Conservation (phyloP, 208 protist species). For the Spongospora subterranea region DNA sequence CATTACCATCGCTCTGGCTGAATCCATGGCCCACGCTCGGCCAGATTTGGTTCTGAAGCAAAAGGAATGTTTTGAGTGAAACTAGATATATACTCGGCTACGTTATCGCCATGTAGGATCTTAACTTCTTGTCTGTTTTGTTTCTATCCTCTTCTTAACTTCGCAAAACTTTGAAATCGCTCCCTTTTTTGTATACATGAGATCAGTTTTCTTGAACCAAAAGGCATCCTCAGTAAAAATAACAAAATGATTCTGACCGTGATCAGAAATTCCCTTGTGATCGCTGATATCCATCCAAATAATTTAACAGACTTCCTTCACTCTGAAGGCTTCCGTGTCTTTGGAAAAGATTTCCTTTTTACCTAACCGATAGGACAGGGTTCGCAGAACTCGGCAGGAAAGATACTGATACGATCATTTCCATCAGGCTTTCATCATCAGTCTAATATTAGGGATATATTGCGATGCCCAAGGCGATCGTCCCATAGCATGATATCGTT, state of each 20-base stretch:
- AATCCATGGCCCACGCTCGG: background rate
- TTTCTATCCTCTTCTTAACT: background rate
- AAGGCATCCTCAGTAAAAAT: slow-evolving; percentile 22
- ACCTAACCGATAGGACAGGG: background rate
- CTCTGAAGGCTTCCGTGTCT: background rate
- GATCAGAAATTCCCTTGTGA: background rate
- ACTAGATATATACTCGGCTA: no score
- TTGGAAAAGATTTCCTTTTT: background rate
- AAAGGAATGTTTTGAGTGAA: no score
- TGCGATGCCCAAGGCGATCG: background rate
- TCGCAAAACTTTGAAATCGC: background rate
- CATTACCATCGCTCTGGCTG: slow-evolving; percentile 15
- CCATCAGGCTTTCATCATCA: background rate
- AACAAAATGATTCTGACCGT: background rate
- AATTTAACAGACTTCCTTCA: background rate
- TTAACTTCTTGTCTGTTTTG: background rate
- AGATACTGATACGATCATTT: background rate
- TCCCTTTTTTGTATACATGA: background rate
- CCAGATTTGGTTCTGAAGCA: no score
- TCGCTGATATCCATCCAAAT: slow-evolving; percentile 9
- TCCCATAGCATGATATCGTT: background rate
- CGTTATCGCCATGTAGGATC: background rate
- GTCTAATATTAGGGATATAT: background rate
- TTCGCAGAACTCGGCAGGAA: background rate
- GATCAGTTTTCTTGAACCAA: background rate